phyloP scores from a whole-genome alignment of 306 rosid species.

The Coriaria nepalensis region DNA sequence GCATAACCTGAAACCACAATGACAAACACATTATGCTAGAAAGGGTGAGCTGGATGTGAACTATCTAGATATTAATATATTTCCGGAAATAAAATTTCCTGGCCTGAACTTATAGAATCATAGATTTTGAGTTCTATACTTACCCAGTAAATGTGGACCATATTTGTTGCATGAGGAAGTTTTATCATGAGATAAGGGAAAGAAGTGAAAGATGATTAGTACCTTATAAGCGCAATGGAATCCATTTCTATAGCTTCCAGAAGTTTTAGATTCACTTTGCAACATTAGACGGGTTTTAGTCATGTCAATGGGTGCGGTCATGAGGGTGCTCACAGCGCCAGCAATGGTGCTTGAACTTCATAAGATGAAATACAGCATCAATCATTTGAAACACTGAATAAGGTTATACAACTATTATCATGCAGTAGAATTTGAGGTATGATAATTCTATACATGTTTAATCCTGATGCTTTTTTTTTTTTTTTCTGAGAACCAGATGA shows the following conservation, averaged over 20 bases:
- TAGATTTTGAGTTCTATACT: too few species aligned
- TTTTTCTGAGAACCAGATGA: too few species aligned
- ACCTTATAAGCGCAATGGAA: slow-evolving; percentile 86
- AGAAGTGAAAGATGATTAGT: slow-evolving; percentile 2
- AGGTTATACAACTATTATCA: too few species aligned
- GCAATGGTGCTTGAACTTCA: slow-evolving; percentile 78
- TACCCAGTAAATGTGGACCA: too few species aligned
- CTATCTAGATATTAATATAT: not conserved
- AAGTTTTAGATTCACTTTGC: slow-evolving; percentile 51
- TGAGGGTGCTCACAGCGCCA: slow-evolving; percentile 57
- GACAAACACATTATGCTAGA: slow-evolving; percentile 8
- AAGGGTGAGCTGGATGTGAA: not conserved
- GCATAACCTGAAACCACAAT: slow-evolving; percentile 52
- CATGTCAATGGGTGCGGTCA: slow-evolving; percentile 91
- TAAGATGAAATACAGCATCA: slow-evolving; percentile 4
- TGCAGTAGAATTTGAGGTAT: not conserved
- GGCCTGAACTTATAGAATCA: too few species aligned
- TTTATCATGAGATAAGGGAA: not conserved
- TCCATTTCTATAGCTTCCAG: slow-evolving; percentile 52
- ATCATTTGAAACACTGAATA: too few species aligned
- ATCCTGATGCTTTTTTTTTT: too few species aligned
- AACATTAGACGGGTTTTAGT: slow-evolving; percentile 94
- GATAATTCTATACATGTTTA: too few species aligned
- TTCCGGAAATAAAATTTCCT: too few species aligned
- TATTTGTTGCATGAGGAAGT: too few species aligned